These are phyloP conservation scores for Begonia fuchsioides DNA, from an alignment of 306 rosid genomes.

Conservation along the genomic window DNA sequence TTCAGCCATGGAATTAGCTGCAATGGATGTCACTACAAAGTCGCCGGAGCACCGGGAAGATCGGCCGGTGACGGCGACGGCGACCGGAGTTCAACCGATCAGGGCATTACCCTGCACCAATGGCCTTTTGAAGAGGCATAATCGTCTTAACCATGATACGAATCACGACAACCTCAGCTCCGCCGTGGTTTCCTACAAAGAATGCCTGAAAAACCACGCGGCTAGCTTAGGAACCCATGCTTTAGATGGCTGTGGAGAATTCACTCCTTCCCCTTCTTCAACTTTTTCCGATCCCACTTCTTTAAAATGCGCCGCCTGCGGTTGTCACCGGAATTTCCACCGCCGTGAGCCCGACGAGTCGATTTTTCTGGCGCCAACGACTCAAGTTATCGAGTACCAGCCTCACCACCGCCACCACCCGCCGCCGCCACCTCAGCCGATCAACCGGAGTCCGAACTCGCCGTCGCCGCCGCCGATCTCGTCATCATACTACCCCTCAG, in stretches of 20 bases:
- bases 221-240: conserved; percentile 66
- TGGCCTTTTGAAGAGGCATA: background rate
- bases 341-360: conserved; percentile 32
- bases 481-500: no score
- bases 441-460: conserved; percentile 38
- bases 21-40: background rate
- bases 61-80: no score
- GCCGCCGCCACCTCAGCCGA: conserved; percentile 18
- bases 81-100: background rate
- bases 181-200: conserved; percentile 30
- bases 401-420: conserved; percentile 22
- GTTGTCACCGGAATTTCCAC: no score
- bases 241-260: conserved; percentile 81
- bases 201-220: conserved; percentile 81
- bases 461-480: conserved; percentile 61
- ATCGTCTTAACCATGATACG: background rate
- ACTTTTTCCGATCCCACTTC: conserved; percentile 39
- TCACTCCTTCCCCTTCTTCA: conserved; percentile 37
- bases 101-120: background rate
- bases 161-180: background rate
- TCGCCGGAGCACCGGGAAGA: background rate
- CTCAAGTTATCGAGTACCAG: background rate
- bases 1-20: background rate
- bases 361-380: conserved; percentile 20
- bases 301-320: conserved; percentile 75